A percentile compares a stretch with the other conserved stretches of the same genome.
Conservation (phyloP, 2,329 filamentous ascomycete species). For the Aspergillus quadrilineatus region DNA sequence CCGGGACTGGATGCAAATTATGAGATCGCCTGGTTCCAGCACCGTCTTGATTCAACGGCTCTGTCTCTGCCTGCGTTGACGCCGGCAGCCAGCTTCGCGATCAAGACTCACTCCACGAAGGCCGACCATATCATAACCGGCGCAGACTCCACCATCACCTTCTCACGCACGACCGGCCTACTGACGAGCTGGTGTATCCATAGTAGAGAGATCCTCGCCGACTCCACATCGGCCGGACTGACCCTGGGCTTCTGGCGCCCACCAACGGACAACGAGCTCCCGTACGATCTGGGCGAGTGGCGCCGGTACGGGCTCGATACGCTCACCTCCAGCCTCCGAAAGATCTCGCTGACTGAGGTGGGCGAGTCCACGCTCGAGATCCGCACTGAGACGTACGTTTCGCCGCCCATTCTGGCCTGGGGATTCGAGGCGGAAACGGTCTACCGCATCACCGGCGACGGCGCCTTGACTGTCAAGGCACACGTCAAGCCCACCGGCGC, state of each 20-base stretch:
- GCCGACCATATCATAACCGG: slow-evolving; percentile 6
- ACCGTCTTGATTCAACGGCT: background rate
- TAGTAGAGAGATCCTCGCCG: background rate
- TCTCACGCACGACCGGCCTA: slow-evolving; percentile 11
- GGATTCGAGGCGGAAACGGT: slow-evolving; percentile 18
- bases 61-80: background rate
- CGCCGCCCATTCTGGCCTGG: slow-evolving; percentile 26
- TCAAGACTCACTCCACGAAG: background rate
- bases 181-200: slow-evolving; percentile 4
- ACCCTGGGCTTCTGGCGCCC: slow-evolving; percentile 32
- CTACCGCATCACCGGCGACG: slow-evolving; percentile 18
- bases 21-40: slow-evolving; percentile 17
- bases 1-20: slow-evolving; percentile 56
- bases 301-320: slow-evolving; percentile 24
- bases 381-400: slow-evolving; percentile 18
- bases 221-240: background rate
- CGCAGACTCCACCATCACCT: slow-evolving; percentile 6
- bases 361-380: slow-evolving; percentile 12
- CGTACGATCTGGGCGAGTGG: slow-evolving; percentile 27
- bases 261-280: slow-evolving; percentile 33
- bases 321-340: slow-evolving; percentile 7
- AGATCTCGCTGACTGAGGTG: slow-evolving; percentile 9
- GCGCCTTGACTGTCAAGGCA: slow-evolving; percentile 10
- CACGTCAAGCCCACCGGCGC: slow-evolving; percentile 18
- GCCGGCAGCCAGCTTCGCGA: background rate